These are phyloP conservation scores for Salvia rosmarinus DNA, from an alignment of 257 asterid genomes.

Conservation along the genomic window DNA sequence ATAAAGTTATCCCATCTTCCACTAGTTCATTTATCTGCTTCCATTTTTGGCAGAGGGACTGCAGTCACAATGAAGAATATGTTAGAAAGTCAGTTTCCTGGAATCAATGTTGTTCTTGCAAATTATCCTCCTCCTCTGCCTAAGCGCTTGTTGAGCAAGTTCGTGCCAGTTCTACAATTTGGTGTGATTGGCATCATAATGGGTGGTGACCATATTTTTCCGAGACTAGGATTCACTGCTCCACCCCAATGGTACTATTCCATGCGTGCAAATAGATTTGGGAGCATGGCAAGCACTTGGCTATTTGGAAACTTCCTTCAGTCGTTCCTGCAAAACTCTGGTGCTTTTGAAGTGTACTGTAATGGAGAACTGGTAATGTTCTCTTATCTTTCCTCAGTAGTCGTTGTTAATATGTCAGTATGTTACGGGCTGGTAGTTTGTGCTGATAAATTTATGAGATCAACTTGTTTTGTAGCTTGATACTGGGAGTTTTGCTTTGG, in stretches of 20 bases:
- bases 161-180: conserved; percentile 81
- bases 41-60: conserved; percentile 68
- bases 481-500: conserved; percentile 15
- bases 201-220: conserved; percentile 90
- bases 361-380: conserved; percentile 80
- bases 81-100: conserved; percentile 89
- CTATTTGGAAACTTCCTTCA: conserved; percentile 83
- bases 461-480: background rate
- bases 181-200: conserved; percentile 75
- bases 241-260: conserved; percentile 89
- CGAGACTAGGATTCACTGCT: conserved; percentile 68
- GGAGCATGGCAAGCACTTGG: conserved; percentile 92
- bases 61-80: conserved; percentile 94
- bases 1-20: background rate
- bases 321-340: conserved; percentile 82
- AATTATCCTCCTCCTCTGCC: conserved; percentile 94
- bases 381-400: conserved; percentile 23
- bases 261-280: conserved; percentile 82
- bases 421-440: background rate
- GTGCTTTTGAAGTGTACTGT: conserved; percentile 89
- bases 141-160: conserved; percentile 80
- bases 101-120: conserved; percentile 77
- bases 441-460: background rate
- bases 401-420: background rate
- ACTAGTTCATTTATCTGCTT: conserved; percentile 13